Conservation (phyloP, 2,329 filamentous ascomycete genomes). For the Ophiocordyceps camponoti-leonardi region DNA sequence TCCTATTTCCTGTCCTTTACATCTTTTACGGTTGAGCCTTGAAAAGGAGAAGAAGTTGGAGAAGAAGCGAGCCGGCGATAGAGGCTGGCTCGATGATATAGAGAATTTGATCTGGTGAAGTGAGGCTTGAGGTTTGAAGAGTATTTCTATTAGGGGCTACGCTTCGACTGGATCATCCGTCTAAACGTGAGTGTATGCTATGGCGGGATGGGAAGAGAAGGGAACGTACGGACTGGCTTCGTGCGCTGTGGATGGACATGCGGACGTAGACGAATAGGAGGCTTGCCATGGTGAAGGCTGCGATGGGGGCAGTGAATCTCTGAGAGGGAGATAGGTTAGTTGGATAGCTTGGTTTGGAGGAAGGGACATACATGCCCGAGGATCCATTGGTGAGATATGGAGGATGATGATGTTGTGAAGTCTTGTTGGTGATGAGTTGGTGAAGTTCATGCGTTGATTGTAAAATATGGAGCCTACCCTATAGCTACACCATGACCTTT, state of each 20-base stretch:
- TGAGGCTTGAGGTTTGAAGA: too few species aligned
- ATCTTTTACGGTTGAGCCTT: neutral
- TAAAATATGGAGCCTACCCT: too few species aligned
- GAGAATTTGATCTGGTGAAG: too few species aligned
- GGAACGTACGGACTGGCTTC: slow-evolving; percentile 14
- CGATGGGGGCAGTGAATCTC: slow-evolving; percentile 30
- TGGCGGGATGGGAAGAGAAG: neutral
- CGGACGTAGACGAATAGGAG: slow-evolving; percentile 25
- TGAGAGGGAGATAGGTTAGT: slow-evolving; percentile 4
- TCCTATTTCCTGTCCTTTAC: neutral
- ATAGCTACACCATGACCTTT: too few species aligned
- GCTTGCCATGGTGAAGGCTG: slow-evolving; percentile 36
- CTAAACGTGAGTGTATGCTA: neutral
- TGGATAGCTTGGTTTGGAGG: too few species aligned
- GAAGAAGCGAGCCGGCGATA: neutral
- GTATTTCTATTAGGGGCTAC: neutral
- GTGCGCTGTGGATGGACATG: slow-evolving; percentile 19
- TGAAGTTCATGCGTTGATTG: too few species aligned
- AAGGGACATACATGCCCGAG: too few species aligned
- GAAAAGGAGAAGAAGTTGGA: neutral
- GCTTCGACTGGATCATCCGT: neutral
- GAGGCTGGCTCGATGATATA: too few species aligned
- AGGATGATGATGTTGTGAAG: too few species aligned
- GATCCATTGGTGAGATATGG: too few species aligned
- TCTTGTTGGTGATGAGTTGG: neutral